Conservation (phyloP, 2,329 filamentous ascomycete species). For the Colletotrichum caudatum region DNA sequence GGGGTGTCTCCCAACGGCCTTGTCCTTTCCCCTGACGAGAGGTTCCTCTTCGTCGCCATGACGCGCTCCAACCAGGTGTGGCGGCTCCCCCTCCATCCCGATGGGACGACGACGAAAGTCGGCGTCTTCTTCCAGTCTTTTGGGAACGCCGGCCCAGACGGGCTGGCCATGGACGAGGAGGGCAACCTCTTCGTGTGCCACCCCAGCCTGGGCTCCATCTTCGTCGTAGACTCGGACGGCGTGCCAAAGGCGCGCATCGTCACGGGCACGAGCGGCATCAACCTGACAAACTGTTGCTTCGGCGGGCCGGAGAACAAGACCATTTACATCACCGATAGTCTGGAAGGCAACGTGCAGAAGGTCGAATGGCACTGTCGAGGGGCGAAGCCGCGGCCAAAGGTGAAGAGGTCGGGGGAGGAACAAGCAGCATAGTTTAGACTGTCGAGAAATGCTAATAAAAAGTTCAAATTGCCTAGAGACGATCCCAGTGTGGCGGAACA, state of each 20-base stretch:
- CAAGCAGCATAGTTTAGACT: not conserved
- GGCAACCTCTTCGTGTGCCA: slow-evolving; percentile 53
- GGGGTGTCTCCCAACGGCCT: slow-evolving; percentile 56
- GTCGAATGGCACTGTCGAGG: slow-evolving; percentile 51
- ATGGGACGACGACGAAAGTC: slow-evolving; percentile 54
- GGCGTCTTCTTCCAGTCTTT: slow-evolving; percentile 56
- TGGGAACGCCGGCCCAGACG: slow-evolving; percentile 56
- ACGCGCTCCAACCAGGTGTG: slow-evolving; percentile 56
- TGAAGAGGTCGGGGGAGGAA: not conserved
- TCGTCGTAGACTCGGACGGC: slow-evolving; percentile 53
- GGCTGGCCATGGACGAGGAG: slow-evolving; percentile 54
- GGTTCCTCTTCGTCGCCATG: slow-evolving; percentile 56
- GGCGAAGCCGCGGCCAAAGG: slow-evolving; percentile 30
- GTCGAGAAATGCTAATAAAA: not conserved
- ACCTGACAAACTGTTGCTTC: slow-evolving; percentile 57
- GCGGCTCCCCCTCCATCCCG: slow-evolving; percentile 53
- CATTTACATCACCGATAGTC: slow-evolving; percentile 55
- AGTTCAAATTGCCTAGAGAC: not conserved
- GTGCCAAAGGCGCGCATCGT: slow-evolving; percentile 53
- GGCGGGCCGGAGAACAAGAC: slow-evolving; percentile 53
- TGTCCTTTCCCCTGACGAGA: slow-evolving; percentile 53
- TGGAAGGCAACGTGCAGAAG: slow-evolving; percentile 52
- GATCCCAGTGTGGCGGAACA: not conserved
- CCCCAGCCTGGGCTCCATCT: slow-evolving; percentile 52
- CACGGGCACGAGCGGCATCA: slow-evolving; percentile 49